Evolutionary conservation across 2,329 filamentous ascomycete species (phyloP), one percentile per base, ranked within the genome.

Genomic region (Hymenoscyphus fructigenus): DNA sequence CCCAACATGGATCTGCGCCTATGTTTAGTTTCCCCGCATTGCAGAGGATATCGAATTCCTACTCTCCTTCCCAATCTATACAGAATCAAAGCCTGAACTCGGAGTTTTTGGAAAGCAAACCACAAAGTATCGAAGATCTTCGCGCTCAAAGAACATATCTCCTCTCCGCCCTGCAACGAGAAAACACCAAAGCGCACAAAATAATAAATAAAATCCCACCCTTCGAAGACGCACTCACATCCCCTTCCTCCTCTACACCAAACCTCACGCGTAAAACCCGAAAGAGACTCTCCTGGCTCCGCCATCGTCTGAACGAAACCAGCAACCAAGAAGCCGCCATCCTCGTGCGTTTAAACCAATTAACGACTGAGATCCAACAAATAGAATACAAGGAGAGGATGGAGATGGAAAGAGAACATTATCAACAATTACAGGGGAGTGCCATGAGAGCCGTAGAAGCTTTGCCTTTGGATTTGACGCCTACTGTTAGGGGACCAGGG

Each of bases 141-240:
- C 77, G 79, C 61, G 72, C 74, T 3, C 84, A 88, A 68, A 76
- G 78, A 14, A 73, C 78, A 6, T 84, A 85, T 64, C 79, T 86
- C 20, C 64, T 78, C 1, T 66, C 73, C 20, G 74, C 73, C 10
- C 77, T 86, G 0, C 77, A 81, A 29, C 70, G 74, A 5, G 79
- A 83, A 60, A 78, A 78, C 44, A 56, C 65, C 5, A 76, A 76
- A 6, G 76, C 79, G 0, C 72, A 73, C 0, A 73, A 77, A 0
- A 72, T 85, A 5, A 77, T 82, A 34, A 70, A 72, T 10, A 74
- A 74, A 32, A 79, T 84, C 26, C 73, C 77, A 1, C 57, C 63
- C 0, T 56, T 80, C 1, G 80, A 84, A 36, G 73, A n/a, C n/a
- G n/a, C n/a, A n/a, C n/a, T n/a, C n/a, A n/a, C n/a, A n/a, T 74